A percentile compares a stretch with the other conserved stretches of the same genome.
Evolutionary conservation across 2,329 filamentous ascomycete species (phyloP).

Genomic region (Malbranchea zuffiana): DNA sequence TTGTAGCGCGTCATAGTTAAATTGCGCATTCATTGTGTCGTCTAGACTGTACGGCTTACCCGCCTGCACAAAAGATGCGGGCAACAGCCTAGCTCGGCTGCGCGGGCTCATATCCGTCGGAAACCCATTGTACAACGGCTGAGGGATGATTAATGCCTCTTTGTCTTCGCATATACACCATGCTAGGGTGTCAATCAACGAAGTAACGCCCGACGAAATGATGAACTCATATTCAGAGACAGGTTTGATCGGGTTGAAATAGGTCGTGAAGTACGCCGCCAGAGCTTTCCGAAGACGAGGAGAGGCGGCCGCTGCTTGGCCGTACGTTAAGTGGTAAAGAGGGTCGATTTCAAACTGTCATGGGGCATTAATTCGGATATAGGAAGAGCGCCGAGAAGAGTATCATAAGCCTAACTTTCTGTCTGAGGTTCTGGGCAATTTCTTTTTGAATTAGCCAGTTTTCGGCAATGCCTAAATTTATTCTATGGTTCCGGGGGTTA

Average conservation of each 20-base stretch:
- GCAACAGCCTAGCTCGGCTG: slow-evolving; percentile 9
- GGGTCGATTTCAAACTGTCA: not conserved
- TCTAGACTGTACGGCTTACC: not conserved
- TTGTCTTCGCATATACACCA: slow-evolving; percentile 21
- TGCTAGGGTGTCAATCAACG: slow-evolving; percentile 19
- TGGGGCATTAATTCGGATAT: not conserved
- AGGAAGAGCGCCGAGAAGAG: not conserved
- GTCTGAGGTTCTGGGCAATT: not conserved
- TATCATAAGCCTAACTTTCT: not conserved
- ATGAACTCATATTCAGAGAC: slow-evolving; percentile 19
- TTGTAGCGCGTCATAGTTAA: not conserved
- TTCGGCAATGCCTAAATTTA: not conserved
- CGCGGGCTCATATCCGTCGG: slow-evolving; percentile 16
- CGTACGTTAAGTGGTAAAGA: slow-evolving; percentile 20
- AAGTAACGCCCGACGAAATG: slow-evolving; percentile 19
- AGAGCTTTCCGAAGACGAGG: slow-evolving; percentile 18
- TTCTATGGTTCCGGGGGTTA: not conserved
- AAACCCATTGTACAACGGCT: slow-evolving; percentile 24
- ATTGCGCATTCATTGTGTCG: not conserved
- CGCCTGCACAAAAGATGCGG: slow-evolving; percentile 9
- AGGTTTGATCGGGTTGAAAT: slow-evolving; percentile 14
- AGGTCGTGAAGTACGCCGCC: slow-evolving; percentile 18
- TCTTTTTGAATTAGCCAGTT: not conserved
- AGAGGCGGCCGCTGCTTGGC: slow-evolving; percentile 21
- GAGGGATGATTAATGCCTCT: slow-evolving; percentile 23